Percentiles rank a stretch among this genome's conserved stretches.
phyloP scores from a whole-genome alignment of 768 basidiomycete genomes.

The Fomitopsis pulvina region DNA sequence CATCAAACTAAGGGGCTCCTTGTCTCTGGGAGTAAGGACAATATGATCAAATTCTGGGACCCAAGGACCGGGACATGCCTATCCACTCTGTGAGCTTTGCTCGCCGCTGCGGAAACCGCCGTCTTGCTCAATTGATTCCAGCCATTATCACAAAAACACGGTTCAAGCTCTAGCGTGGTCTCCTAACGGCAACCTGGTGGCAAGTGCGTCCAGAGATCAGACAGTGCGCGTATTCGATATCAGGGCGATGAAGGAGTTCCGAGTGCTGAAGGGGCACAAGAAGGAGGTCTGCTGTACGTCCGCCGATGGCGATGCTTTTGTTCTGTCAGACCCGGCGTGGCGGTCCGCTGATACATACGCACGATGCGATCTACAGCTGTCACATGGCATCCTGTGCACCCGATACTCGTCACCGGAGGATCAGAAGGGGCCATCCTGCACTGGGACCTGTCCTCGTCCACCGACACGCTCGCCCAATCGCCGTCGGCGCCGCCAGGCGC shows the following conservation, averaged over 20 bases:
- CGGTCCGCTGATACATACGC: background rate
- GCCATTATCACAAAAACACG: constrained; percentile 96
- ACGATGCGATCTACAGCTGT: constrained; percentile 46
- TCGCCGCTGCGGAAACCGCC: too few species aligned
- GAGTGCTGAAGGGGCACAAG: constrained; percentile 90
- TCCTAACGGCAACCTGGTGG: constrained; percentile 89
- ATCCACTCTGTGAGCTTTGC: constrained; percentile 69
- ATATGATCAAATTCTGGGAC: constrained; percentile 99
- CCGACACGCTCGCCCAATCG: constrained; percentile 34
- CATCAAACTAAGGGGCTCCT: constrained; percentile 95
- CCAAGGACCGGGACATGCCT: constrained; percentile 87
- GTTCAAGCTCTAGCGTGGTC: constrained; percentile 92
- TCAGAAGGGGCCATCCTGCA: constrained; percentile 92
- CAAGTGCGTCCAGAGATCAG: constrained; percentile 93
- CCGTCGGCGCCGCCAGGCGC: constrained; percentile 38
- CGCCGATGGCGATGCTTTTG: background rate
- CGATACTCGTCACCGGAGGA: constrained; percentile 87
- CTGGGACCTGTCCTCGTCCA: constrained; percentile 77
- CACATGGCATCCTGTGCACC: constrained; percentile 94
- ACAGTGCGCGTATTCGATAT: constrained; percentile 96
- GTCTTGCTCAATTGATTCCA: constrained; percentile 23
- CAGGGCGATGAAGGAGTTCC: constrained; percentile 94
- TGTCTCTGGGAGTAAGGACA: constrained; percentile 95
- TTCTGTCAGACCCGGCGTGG: background rate
- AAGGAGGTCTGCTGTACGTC: constrained; percentile 94